These are phyloP conservation scores for Plasmopara muralis DNA, from an alignment of 352 stramenopile genomes.

Conservation along the genomic window DNA sequence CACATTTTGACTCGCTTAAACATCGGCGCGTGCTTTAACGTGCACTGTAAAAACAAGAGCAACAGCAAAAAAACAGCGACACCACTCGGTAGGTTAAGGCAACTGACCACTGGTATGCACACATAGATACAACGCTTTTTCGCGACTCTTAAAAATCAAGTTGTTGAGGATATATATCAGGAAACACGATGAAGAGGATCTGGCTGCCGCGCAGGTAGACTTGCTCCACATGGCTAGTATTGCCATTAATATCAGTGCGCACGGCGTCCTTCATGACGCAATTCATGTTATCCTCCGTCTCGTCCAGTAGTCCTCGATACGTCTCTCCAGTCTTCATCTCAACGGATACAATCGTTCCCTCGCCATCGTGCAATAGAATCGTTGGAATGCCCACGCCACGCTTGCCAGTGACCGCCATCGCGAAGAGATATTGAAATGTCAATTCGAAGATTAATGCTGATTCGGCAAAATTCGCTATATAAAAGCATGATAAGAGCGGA, in stretches of 20 bases:
- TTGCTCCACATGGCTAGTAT: constrained; percentile 72
- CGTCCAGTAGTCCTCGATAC: constrained; percentile 78
- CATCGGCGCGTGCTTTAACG: constrained; percentile 84
- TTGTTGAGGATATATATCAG: constrained; percentile 83
- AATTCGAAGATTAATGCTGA: not conserved
- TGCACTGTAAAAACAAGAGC: constrained; percentile 22
- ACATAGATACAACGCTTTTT: not conserved
- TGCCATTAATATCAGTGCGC: constrained; percentile 75
- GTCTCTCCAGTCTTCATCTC: constrained; percentile 83
- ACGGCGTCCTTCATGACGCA: constrained; percentile 85
- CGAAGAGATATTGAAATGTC: constrained; percentile 1
- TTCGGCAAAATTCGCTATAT: not conserved
- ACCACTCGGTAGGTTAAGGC: constrained; percentile 19
- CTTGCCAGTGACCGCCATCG: constrained; percentile 81
- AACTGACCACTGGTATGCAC: constrained; percentile 5
- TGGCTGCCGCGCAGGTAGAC: constrained; percentile 81
- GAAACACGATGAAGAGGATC: constrained; percentile 85
- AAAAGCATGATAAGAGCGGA: too few relatives aligned
- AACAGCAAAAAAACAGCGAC: constrained; percentile 26
- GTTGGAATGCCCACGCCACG: constrained; percentile 78
- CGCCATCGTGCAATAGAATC: constrained; percentile 80
- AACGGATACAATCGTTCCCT: constrained; percentile 84
- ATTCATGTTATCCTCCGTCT: constrained; percentile 90
- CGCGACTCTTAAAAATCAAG: not conserved
- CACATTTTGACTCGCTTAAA: constrained; percentile 85